Evolutionary conservation across 306 rosid genomes (phyloP), one percentile per base, ranked within the genome.

Genomic region (Luffa acutangula): DNA sequence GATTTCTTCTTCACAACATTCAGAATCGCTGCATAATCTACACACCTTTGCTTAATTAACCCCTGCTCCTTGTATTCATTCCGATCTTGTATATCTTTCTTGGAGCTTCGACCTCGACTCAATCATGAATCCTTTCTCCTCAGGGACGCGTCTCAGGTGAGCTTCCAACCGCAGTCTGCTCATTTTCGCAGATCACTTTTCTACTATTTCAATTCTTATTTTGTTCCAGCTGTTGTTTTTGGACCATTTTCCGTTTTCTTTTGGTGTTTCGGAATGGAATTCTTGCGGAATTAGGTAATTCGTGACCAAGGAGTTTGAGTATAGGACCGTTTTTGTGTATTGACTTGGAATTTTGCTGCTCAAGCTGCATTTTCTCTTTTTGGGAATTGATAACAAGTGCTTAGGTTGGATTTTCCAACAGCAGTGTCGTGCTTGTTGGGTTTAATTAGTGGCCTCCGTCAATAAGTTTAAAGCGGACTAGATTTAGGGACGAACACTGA

Each of bases 101-200:
- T 80, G 14, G 82, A 89, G 85, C 89, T 88, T 82, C 87, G 3
- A 34, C 72, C 46, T 67, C 49, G 83, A 86, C 48, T 80, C 89
- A 83, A 86, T 80, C 88, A 95, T 95, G 99, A 95, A 95, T 81
- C 97, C 99, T 41, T 95, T 95, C 88, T 93, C 96, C 7, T 95
- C 99, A 51, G 97, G 96, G n/a, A 95, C 99, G 81, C 97, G 99
- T 64, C 88, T 95, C 83, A 88, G 99, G 99, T 95, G 58, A 89
- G 82, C 79, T 73, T 49, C 80, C 9, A 72, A 84, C 78, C 84
- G 33, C 76, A 45, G 45, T 57, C 46, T 21, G 11, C 76, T n/a
- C 53, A 17, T 66, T 41, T 66, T 66, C 75, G 52, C 75, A 42
- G 36, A 67, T 83, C 37, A 66, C 33, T 65, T 45, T 53, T 53